Percentiles rank a stretch among this genome's conserved stretches.
Evolutionary conservation across 1,284 basidiomycete genomes (phyloP).

Genomic region (Boletus subluridellus): DNA sequence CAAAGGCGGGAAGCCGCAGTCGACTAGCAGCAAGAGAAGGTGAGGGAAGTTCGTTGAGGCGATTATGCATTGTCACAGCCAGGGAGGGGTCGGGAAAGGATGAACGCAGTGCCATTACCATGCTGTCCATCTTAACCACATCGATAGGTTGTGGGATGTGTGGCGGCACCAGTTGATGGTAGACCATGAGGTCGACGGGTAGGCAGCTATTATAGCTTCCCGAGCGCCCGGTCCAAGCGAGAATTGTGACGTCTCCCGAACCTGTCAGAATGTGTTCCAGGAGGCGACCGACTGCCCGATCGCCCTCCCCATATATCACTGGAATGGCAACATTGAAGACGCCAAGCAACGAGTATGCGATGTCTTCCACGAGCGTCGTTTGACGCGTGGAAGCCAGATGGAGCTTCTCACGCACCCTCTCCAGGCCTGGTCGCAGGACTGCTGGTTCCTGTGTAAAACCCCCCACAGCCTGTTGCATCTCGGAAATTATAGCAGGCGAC

Average conservation of each 20-base stretch:
- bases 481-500: background rate
- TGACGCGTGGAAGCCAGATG: slow-evolving; percentile 11
- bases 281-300: slow-evolving; percentile 11
- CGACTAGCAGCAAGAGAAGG: background rate
- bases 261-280: slow-evolving; percentile 13
- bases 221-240: slow-evolving; percentile 13
- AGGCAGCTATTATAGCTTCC: slow-evolving; percentile 12
- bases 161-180: background rate
- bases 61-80: background rate
- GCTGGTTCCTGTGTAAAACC: background rate
- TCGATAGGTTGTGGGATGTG: slow-evolving; percentile 2
- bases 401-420: slow-evolving; percentile 10
- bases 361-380: slow-evolving; percentile 12
- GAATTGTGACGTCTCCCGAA: slow-evolving; percentile 7
- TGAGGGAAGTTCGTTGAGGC: background rate
- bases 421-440: slow-evolving; percentile 5
- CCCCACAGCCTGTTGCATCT: slow-evolving; percentile 1
- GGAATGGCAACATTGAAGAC: slow-evolving; percentile 12
- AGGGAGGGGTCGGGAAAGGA: background rate
- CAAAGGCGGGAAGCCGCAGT: slow-evolving; percentile 7
- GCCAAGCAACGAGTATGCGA: slow-evolving; percentile 16
- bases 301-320: slow-evolving; percentile 13
- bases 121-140: background rate
- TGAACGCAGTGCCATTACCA: background rate
- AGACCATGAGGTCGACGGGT: slow-evolving; percentile 6